Base-by-base conservation (phyloP, 2,329 filamentous ascomycete species). In the Aspergillus candidus region DNA sequence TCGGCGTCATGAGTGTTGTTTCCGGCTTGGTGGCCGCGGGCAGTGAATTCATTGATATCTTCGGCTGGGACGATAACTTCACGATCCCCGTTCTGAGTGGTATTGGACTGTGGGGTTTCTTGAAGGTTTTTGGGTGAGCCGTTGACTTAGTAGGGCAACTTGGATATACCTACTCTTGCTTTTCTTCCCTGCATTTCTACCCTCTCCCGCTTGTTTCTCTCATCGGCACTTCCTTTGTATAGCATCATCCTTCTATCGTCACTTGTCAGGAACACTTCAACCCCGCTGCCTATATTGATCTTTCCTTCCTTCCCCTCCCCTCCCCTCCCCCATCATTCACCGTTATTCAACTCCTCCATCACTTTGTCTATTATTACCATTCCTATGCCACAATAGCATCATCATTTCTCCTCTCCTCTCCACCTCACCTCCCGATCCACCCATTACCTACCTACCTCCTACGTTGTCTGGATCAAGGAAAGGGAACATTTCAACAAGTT, bases 61-160 rank as follows among this genome's bases (percentile, higher is more conserved):
- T 89, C 63, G 88, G 89, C 38, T 90, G 88, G 86, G 93, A 98
- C 61, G 93, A 98, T 70, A 98, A 98, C 68, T 73, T 98, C 57
- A 97, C 91, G 39, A 98, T 98, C 66, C 93, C 93, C 2, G 82
- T 94, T 18, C 74, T 98, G 39, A 95, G 88, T 62, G 89, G 90
- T 17, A 69, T 88, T 36, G 90, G 90, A 6, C 82, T 98, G 49
- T 95, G 87, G 84, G 86, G 84, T 0, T 96, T 98, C 65, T 75
- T 97, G 57, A 94, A 86, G 71, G 66, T 89, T 38, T 96, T 96
- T 74, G 84, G 83, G 30, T 66, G 51, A 56, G 48, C 38, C 7
- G 6, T 6, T 27, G 22, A 10, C 22, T 27, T 27, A 27, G 22
- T 27, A 27, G 22, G 22, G 22, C 8, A 27, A 27, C 22, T 27